phyloP scores from a whole-genome alignment of 352 stramenopile species.

The Pythium oligandrum region DNA sequence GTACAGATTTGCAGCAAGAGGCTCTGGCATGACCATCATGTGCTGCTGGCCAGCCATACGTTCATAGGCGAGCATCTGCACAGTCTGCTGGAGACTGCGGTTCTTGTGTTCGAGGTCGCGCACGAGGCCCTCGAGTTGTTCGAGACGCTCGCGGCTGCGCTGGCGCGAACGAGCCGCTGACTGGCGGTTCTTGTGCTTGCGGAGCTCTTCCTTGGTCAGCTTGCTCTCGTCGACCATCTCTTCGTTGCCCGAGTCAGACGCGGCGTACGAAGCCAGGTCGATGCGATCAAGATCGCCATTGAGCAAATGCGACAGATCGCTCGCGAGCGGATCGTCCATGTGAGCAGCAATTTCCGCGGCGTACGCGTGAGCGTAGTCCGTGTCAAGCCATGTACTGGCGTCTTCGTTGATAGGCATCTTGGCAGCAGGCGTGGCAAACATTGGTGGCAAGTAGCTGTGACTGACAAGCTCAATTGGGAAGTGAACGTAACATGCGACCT shows the following conservation, averaged over 20 bases:
- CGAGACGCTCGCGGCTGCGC: conserved; percentile 1
- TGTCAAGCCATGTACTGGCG: background rate
- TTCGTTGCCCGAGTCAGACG: background rate
- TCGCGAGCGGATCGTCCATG: too few relatives aligned
- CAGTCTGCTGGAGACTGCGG: conserved; percentile 1
- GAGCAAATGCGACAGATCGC: too few relatives aligned
- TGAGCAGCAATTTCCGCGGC: too few relatives aligned
- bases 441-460: too few relatives aligned
- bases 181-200: conserved; percentile 8
- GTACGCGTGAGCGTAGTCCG: background rate
- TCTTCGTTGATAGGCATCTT: too few relatives aligned
- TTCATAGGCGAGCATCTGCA: background rate
- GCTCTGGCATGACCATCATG: too few relatives aligned
- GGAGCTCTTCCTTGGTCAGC: conserved; percentile 7
- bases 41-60: background rate
- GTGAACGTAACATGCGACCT: too few relatives aligned
- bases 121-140: conserved; percentile 3
- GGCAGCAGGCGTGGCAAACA: too few relatives aligned
- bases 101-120: background rate
- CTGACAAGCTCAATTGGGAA: too few relatives aligned
- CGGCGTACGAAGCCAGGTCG: too few relatives aligned
- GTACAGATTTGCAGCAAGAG: too few relatives aligned
- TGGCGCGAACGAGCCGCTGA: conserved; percentile 3
- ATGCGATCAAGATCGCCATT: too few relatives aligned
- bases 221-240: background rate